Conservation (phyloP, 495 filamentous ascomycete species). For the Hypoxylon trugodes region DNA sequence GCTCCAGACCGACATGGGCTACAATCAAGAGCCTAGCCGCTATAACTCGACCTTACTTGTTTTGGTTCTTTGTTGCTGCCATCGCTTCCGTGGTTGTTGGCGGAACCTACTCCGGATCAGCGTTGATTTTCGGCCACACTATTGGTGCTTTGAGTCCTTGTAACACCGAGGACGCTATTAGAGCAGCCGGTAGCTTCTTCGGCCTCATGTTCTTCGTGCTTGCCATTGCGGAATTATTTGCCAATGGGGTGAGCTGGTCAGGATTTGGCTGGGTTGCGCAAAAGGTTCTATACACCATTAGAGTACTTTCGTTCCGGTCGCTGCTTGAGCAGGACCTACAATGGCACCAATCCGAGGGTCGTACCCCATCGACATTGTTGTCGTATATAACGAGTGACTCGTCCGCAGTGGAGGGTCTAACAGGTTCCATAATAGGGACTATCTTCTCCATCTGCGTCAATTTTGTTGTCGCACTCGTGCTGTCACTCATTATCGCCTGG, state of each 20-base stretch:
- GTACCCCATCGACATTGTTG: slow-evolving; percentile 59
- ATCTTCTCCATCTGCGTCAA: slow-evolving; percentile 57
- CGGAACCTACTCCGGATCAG: slow-evolving; percentile 55
- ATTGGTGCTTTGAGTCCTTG: slow-evolving; percentile 47
- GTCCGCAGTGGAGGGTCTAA: slow-evolving; percentile 53
- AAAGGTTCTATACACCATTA: slow-evolving; percentile 52
- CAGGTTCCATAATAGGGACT: slow-evolving; percentile 55
- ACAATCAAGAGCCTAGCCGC: slow-evolving; percentile 37
- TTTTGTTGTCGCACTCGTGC: slow-evolving; percentile 56
- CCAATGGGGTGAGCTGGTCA: slow-evolving; percentile 55
- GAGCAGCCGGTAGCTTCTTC: slow-evolving; percentile 55
- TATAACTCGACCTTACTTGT: slow-evolving; percentile 38
- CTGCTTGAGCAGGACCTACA: slow-evolving; percentile 58
- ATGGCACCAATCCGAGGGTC: slow-evolving; percentile 58
- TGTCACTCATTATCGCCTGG: slow-evolving; percentile 69
- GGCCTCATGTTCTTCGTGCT: slow-evolving; percentile 64
- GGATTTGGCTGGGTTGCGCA: slow-evolving; percentile 60
- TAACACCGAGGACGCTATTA: slow-evolving; percentile 46
- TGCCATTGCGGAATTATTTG: slow-evolving; percentile 55
- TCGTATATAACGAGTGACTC: slow-evolving; percentile 63
- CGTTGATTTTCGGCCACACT: slow-evolving; percentile 61
- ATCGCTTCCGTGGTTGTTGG: slow-evolving; percentile 53
- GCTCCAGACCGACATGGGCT: slow-evolving; percentile 34
- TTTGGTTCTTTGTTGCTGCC: slow-evolving; percentile 41
- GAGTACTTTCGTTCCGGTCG: slow-evolving; percentile 56